Conservation (phyloP, 305 asterid genomes). For the Solanum hybrid region DNA sequence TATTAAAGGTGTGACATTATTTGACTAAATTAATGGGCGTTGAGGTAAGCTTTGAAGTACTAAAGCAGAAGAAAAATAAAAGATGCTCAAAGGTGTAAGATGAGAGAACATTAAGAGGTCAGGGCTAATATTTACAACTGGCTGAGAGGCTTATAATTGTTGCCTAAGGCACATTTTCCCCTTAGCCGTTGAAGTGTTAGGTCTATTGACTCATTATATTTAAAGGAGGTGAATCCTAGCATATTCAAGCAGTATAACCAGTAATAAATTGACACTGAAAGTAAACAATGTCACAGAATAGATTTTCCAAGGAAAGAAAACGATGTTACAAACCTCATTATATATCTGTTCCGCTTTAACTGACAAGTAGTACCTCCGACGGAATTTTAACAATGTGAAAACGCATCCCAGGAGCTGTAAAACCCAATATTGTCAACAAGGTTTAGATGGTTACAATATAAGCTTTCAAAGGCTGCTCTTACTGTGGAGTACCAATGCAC, state of each 20-base stretch:
- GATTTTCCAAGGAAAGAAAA: slow-evolving; percentile 3
- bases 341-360: slow-evolving; percentile 72
- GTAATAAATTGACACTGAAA: background rate
- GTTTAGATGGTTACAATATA: slow-evolving; percentile 28
- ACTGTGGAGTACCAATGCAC: slow-evolving; percentile 59
- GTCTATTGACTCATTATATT: background rate
- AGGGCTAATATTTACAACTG: background rate
- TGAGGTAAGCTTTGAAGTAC: background rate
- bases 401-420: slow-evolving; percentile 72
- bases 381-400: slow-evolving; percentile 34
- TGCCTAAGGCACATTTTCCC: background rate
- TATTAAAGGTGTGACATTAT: background rate
- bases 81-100: background rate
- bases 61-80: background rate
- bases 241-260: background rate
- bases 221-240: slow-evolving; percentile 38
- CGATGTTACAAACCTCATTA: slow-evolving; percentile 38
- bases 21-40: background rate
- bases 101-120: background rate
- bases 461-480: slow-evolving; percentile 33
- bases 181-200: background rate
- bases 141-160: background rate
- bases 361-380: slow-evolving; percentile 40
- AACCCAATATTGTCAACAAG: slow-evolving; percentile 49
- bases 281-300: background rate